A percentile compares a stretch with the other conserved stretches of the same genome.
phyloP scores from a whole-genome alignment of 2,329 filamentous ascomycete genomes.

The Rugonectria rugulosa region DNA sequence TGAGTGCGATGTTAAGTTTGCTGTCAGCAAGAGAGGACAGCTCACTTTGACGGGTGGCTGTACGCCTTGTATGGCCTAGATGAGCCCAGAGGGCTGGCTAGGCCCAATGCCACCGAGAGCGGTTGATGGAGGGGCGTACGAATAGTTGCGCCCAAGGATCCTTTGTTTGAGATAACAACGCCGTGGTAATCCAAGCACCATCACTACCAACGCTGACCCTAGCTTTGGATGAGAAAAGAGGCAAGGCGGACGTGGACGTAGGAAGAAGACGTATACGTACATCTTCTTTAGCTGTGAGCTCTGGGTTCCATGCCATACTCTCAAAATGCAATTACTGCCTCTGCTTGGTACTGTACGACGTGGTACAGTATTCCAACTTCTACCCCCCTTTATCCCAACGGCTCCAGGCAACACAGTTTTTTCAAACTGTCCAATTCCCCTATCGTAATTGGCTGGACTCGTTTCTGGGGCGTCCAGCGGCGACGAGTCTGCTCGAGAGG shows the following conservation, averaged over 20 bases:
- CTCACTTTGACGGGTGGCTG: constrained; percentile 1
- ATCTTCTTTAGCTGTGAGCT: not conserved
- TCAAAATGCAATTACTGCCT: too few relatives aligned
- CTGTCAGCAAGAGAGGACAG: not conserved
- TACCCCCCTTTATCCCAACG: too few relatives aligned
- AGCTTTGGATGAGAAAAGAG: not conserved
- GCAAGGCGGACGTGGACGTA: not conserved
- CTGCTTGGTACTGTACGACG: too few relatives aligned
- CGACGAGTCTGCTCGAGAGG: too few relatives aligned
- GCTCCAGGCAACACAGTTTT: too few relatives aligned
- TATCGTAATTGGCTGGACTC: too few relatives aligned
- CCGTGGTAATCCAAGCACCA: not conserved
- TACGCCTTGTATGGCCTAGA: constrained; percentile 2
- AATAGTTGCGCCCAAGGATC: too few relatives aligned
- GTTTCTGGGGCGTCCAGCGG: too few relatives aligned
- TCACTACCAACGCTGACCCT: not conserved
- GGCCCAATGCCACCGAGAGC: constrained; percentile 10
- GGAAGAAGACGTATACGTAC: not conserved
- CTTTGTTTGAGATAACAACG: not conserved
- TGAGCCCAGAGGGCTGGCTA: constrained; percentile 7
- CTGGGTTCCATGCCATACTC: not conserved
- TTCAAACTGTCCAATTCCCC: too few relatives aligned
- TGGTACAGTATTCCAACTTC: too few relatives aligned
- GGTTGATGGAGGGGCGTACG: not conserved
- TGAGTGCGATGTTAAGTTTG: too few relatives aligned